Percentiles rank a stretch among this genome's conserved stretches.
These are phyloP conservation scores for Neonectria ditissima DNA, from an alignment of 2,329 filamentous ascomycete genomes.

Conservation along the genomic window DNA sequence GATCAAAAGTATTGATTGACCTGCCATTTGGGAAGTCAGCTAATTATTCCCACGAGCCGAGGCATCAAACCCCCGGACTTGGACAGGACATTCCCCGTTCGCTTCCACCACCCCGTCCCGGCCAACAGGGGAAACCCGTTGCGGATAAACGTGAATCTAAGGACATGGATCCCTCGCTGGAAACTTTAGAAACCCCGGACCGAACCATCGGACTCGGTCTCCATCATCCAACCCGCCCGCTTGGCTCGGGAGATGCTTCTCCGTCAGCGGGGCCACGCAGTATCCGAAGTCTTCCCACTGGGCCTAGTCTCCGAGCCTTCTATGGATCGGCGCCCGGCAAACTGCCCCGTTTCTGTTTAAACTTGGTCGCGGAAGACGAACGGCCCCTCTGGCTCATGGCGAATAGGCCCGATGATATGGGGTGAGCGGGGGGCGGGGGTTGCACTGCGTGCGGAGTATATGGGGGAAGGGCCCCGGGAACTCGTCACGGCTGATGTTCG, in stretches of 20 bases:
- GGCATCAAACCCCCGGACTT: too few species aligned
- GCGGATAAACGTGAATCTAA: too few species aligned
- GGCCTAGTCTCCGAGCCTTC: conserved; percentile 14
- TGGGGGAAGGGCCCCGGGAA: conserved; percentile 17
- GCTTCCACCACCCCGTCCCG: too few species aligned
- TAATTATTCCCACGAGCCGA: too few species aligned
- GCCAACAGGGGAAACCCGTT: too few species aligned
- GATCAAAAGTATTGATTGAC: too few species aligned
- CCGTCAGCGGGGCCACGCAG: background rate
- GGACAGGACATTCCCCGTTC: too few species aligned
- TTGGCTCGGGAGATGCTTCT: conserved; percentile 5
- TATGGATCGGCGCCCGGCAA: conserved; percentile 1
- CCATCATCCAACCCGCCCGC: background rate
- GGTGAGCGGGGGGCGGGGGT: conserved; percentile 27
- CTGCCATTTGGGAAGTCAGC: too few species aligned
- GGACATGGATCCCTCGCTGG: background rate
- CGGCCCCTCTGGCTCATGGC: background rate
- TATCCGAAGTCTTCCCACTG: conserved; percentile 14
- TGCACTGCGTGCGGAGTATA: conserved; percentile 21
- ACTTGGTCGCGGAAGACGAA: background rate
- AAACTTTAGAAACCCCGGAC: background rate
- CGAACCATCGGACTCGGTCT: background rate
- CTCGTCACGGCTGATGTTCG: background rate
- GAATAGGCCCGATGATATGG: conserved; percentile 27
- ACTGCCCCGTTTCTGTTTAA: background rate